Evolutionary conservation across 345 rosid genomes (phyloP).

Genomic region (Pistacia integerrima): DNA sequence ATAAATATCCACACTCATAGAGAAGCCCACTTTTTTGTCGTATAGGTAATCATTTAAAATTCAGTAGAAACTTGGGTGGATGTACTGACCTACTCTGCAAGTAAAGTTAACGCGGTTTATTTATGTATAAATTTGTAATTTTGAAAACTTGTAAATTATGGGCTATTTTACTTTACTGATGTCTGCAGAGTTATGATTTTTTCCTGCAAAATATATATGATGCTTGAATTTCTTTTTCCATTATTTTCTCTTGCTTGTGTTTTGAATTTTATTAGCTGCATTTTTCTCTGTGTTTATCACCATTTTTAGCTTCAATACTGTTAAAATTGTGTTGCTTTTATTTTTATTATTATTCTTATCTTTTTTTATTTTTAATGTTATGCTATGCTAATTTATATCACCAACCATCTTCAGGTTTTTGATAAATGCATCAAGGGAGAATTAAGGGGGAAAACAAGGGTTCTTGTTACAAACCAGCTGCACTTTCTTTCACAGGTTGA

Average conservation of each 20-base stretch:
- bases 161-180: not conserved
- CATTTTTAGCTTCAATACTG: not conserved
- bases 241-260: constrained; percentile 3
- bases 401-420: constrained; percentile 63
- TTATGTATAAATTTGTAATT: not conserved
- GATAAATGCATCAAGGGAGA: constrained; percentile 92
- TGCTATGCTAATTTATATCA: constrained; percentile 9
- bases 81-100: not conserved
- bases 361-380: not conserved
- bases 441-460: constrained; percentile 78
- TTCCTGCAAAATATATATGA: not conserved
- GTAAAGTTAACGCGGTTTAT: not conserved
- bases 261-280: not conserved
- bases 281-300: not conserved
- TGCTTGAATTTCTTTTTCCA: not conserved
- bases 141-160: not conserved
- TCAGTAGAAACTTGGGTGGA: not conserved
- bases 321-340: constrained; percentile 9
- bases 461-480: constrained; percentile 98
- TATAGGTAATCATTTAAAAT: not conserved
- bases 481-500: constrained; percentile 98
- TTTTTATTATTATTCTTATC: not conserved
- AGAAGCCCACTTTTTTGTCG: not conserved
- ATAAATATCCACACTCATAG: not conserved
- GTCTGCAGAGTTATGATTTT: not conserved